Evolutionary conservation across 768 basidiomycete genomes (phyloP).

Genomic region (Collybiopsis luxurians): DNA sequence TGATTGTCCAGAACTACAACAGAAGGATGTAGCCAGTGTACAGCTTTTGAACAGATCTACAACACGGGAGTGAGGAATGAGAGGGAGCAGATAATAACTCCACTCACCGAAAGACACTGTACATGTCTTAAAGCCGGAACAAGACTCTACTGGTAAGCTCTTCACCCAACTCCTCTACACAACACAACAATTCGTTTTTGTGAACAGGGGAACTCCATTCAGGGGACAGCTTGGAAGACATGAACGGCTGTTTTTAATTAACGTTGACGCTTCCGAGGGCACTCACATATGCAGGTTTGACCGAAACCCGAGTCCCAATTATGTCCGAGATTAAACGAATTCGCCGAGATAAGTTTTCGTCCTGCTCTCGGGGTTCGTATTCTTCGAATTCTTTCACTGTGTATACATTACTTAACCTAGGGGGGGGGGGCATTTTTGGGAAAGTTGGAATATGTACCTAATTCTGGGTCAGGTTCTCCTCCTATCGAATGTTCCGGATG

Average conservation of each 20-base stretch:
- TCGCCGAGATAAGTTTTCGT: neutral
- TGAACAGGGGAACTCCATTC: conserved; percentile 28
- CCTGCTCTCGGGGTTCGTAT: neutral
- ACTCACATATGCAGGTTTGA: conserved; percentile 9
- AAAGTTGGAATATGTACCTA: conserved; percentile 14
- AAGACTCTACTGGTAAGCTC: conserved; percentile 39
- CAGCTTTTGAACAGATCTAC: too few species aligned
- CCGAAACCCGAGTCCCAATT: neutral
- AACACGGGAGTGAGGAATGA: too few species aligned
- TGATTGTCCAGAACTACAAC: too few species aligned
- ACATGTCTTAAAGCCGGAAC: conserved; percentile 22
- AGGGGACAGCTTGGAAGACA: conserved; percentile 14
- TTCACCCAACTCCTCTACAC: conserved; percentile 42
- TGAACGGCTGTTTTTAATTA: conserved; percentile 4
- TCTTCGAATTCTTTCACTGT: neutral
- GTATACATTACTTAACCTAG: too few species aligned
- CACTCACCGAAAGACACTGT: neutral
- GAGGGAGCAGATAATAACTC: neutral
- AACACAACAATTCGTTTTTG: conserved; percentile 35
- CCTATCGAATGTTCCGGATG: conserved; percentile 53
- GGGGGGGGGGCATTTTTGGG: too few species aligned
- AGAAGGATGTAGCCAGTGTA: too few species aligned
- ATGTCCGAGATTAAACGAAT: neutral
- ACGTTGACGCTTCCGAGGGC: conserved; percentile 10
- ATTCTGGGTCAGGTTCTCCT: conserved; percentile 22